These are phyloP conservation scores for Pyrrhoderma lamaoense DNA, from an alignment of 1,284 basidiomycete genomes.

Conservation along the genomic window DNA sequence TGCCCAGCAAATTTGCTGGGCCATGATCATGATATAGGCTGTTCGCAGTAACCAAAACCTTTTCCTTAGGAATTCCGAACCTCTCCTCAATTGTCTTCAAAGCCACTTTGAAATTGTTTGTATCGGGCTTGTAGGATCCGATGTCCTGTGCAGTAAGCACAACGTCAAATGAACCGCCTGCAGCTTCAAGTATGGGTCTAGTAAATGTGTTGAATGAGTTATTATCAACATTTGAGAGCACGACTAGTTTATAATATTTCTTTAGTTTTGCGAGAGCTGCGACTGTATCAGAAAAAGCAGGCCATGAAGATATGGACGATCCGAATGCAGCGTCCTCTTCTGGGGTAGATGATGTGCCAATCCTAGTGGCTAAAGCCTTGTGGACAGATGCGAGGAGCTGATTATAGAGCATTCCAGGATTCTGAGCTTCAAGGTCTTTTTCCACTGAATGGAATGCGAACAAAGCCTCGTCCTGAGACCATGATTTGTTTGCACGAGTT, in stretches of 20 bases:
- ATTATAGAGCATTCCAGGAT: constrained; percentile 53
- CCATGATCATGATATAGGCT: constrained; percentile 53
- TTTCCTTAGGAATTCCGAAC: constrained; percentile 36
- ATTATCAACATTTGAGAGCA: constrained; percentile 69
- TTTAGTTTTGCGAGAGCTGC: constrained; percentile 52
- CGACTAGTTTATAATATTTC: constrained; percentile 56
- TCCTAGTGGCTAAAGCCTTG: constrained; percentile 31
- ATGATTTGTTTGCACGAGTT: constrained; percentile 33
- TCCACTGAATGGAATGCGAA: constrained; percentile 48
- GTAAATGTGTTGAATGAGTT: constrained; percentile 50
- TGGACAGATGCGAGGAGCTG: constrained; percentile 50
- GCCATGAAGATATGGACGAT: constrained; percentile 52
- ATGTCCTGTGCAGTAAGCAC: constrained; percentile 63
- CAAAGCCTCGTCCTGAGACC: constrained; percentile 46
- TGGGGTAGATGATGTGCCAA: constrained; percentile 22
- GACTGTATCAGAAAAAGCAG: constrained; percentile 58
- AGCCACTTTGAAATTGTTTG: constrained; percentile 46
- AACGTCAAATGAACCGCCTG: constrained; percentile 39
- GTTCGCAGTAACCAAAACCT: constrained; percentile 51
- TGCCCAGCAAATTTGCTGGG: constrained; percentile 42
- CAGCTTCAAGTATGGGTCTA: constrained; percentile 44
- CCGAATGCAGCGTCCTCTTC: constrained; percentile 39
- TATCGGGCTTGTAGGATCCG: constrained; percentile 61
- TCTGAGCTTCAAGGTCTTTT: constrained; percentile 45
- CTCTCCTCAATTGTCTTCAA: constrained; percentile 41